Percentiles rank a stretch among this genome's conserved stretches.
phyloP scores from a whole-genome alignment of 352 stramenopile genomes.

The Blastocystis sp. region DNA sequence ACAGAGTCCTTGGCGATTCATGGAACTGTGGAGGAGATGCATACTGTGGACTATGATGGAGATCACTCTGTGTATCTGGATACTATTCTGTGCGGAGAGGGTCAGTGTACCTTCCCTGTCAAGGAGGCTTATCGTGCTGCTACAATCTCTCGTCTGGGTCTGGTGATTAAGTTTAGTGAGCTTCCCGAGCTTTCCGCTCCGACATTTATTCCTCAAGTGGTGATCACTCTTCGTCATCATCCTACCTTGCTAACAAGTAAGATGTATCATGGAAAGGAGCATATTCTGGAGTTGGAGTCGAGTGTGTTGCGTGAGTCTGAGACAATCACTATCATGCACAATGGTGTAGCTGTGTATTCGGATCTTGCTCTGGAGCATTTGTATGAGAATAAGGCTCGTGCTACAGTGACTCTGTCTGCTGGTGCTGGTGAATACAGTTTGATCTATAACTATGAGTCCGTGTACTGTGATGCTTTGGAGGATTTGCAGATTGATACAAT shows the following conservation, averaged over 20 bases:
- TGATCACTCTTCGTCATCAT: background rate
- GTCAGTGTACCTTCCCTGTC: background rate
- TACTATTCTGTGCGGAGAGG: background rate
- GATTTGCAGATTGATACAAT: background rate
- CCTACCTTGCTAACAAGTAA: background rate
- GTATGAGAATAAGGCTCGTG: slow-evolving; percentile 13
- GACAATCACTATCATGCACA: slow-evolving; percentile 8
- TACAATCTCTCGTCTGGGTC: background rate
- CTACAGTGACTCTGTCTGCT: background rate
- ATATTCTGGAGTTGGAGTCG: slow-evolving; percentile 22
- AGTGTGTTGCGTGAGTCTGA: background rate
- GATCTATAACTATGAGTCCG: slow-evolving; percentile 32
- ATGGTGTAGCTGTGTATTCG: background rate
- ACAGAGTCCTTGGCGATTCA: background rate
- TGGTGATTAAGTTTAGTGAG: slow-evolving; percentile 8
- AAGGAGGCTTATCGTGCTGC: background rate
- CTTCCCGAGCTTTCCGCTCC: background rate
- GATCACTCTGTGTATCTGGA: background rate
- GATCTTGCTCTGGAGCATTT: background rate
- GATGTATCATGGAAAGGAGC: slow-evolving; percentile 37
- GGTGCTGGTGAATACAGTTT: background rate
- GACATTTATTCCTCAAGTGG: background rate
- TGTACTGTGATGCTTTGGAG: background rate
- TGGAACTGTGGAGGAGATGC: background rate
- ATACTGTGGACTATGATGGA: background rate